These are phyloP conservation scores for Phytophthora europaea DNA, from an alignment of 352 stramenopile genomes.

Conservation along the genomic window DNA sequence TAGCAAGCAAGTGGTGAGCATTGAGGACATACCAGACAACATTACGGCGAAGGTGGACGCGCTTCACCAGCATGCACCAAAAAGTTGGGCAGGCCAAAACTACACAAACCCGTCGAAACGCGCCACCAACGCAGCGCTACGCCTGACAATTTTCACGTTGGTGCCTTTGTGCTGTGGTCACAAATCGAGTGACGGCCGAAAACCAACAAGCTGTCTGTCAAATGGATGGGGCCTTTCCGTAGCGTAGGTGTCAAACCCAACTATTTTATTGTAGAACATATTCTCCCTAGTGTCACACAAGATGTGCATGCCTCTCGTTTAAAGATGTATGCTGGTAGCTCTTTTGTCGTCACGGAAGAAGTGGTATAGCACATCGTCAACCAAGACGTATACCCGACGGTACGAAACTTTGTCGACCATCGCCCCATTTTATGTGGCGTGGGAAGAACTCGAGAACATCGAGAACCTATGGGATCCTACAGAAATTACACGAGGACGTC, in stretches of 20 bases:
- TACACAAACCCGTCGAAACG: not conserved
- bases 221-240: not conserved
- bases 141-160: slow-evolving; percentile 7
- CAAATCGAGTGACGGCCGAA: not conserved
- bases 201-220: slow-evolving; percentile 8
- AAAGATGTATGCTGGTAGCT: not conserved
- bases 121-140: slow-evolving; percentile 1
- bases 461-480: slow-evolving; percentile 5
- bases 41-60: not conserved
- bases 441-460: slow-evolving; percentile 12
- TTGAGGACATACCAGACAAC: not conserved
- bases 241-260: not conserved
- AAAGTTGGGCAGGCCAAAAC: not conserved
- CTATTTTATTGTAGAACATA: slow-evolving; percentile 4
- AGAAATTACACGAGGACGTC: not conserved
- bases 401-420: not conserved
- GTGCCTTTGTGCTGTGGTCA: slow-evolving; percentile 3
- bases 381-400: slow-evolving; percentile 13
- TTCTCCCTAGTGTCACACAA: not conserved
- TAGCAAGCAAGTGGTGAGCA: not conserved
- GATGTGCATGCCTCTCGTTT: slow-evolving; percentile 9
- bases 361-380: slow-evolving; percentile 9
- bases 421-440: not conserved
- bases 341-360: slow-evolving; percentile 8
- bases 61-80: slow-evolving; percentile 5